These are phyloP conservation scores for Lodderomyces elongisporus DNA, from an alignment of 1,139 yeast species.

Conservation along the genomic window DNA sequence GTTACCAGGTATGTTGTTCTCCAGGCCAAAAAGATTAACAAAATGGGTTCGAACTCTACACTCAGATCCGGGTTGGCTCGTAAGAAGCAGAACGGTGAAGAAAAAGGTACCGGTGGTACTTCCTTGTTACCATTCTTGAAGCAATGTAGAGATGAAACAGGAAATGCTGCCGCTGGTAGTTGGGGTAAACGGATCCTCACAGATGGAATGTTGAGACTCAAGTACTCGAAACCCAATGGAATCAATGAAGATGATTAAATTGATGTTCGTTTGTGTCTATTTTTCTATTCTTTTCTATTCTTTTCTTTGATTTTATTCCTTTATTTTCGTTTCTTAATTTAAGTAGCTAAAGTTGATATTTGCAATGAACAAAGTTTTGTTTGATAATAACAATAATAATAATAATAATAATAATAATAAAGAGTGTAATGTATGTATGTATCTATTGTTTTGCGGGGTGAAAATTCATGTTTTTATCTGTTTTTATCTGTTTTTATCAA, in stretches of 20 bases:
- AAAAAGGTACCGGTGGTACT: constrained; percentile 92
- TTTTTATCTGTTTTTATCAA: no score
- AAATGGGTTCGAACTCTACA: constrained; percentile 50
- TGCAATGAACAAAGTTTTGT: no score
- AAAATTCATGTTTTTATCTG: no score
- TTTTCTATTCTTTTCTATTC: neutral
- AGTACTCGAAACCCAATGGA: constrained; percentile 31
- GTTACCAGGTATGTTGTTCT: constrained; percentile 81
- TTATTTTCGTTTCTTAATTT: no score
- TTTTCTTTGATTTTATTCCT: no score
- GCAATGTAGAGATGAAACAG: constrained; percentile 95
- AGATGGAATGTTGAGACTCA: constrained; percentile 30
- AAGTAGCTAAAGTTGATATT: no score
- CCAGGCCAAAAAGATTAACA: constrained; percentile 58
- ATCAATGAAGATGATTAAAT: constrained; percentile 24
- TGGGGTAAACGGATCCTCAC: constrained; percentile 76
- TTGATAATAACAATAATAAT: no score
- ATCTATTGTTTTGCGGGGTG: no score
- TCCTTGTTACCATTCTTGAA: constrained; percentile 85
- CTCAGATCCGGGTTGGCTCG: constrained; percentile 60
- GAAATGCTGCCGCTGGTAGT: constrained; percentile 82
- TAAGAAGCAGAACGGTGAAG: constrained; percentile 41
- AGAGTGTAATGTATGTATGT: no score
- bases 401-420: no score
- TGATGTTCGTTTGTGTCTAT: no score